Base-by-base conservation (phyloP, 1,284 basidiomycete species). In the Leccinum insolens region DNA sequence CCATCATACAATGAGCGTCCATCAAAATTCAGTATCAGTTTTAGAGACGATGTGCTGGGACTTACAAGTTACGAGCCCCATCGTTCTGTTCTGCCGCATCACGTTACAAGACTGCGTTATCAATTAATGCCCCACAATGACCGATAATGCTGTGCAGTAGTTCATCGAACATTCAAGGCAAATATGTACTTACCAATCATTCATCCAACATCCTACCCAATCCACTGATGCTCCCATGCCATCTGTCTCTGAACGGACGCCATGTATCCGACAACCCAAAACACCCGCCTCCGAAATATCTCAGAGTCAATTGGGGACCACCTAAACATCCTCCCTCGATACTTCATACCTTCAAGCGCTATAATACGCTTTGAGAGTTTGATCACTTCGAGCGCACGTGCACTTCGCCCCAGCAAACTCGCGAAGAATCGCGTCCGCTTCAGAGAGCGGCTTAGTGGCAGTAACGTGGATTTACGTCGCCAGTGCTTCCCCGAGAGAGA, bases 181-280 rank as follows among this genome's bases (percentile, higher is more conserved):
- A 41, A 41, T 41, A 25, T 25, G 25, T 28, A 41, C 14, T 41
- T 1, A 41, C 39, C 39, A 41, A 41, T 41, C 14, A 41, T 15
- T 41, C 3, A 41, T 41, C 39, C 15, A 67, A 76, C 20, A 64
- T 70, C 60, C 68, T 66, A 17, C 69, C 39, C 15, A 41, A 41
- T 1, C 15, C 39, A 15, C 15, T 6, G 49, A 76, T 2, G 37
- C 25, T 41, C 39, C 39, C 39, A 41, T 14, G 12, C 37, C 12
- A 39, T 39, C 7, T 41, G 15, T 44, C 41, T 46, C 15, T 17
- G 44, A 17, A n/a, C 15, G 14, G 8, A 46, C 8, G 44, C 8
- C 44, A 4, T 46, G 9, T n/a, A 0, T 49, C 46, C 44, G 44
- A 46, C 17, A 46, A 49, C 8, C 46, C 46, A 49, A 49, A 49